Conservation (phyloP, 441 rosid genomes). For the Euphorbia corollata region DNA sequence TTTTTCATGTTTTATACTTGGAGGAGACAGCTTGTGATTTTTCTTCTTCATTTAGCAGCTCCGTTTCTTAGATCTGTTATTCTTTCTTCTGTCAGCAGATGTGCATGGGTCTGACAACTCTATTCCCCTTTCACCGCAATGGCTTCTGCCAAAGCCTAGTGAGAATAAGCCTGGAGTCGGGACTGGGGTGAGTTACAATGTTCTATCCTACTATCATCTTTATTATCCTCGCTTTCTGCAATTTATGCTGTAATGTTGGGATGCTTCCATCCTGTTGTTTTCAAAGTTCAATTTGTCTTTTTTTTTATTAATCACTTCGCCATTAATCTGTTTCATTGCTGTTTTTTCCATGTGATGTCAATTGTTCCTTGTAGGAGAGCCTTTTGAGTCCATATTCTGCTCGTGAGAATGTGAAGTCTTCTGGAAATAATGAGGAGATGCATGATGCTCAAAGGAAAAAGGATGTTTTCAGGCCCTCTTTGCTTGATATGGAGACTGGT, state of each 20-base stretch:
- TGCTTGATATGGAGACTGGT: conserved; percentile 70
- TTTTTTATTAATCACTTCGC: conserved; percentile 6
- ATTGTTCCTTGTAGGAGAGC: conserved; percentile 44
- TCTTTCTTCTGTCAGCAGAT: conserved; percentile 40
- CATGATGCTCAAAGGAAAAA: conserved; percentile 64
- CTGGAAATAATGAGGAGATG: conserved; percentile 58
- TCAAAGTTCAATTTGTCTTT: not conserved
- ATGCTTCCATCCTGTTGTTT: not conserved
- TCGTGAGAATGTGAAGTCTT: conserved; percentile 38
- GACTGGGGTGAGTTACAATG: conserved; percentile 53
- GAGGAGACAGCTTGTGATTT: no score
- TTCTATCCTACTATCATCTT: not conserved
- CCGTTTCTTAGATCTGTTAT: not conserved
- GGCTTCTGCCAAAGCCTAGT: conserved; percentile 93
- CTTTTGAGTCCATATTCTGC: conserved; percentile 31
- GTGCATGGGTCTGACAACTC: conserved; percentile 63
- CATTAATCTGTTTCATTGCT: conserved; percentile 1
- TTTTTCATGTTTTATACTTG: not conserved
- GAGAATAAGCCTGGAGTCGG: conserved; percentile 73
- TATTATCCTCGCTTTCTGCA: not conserved
- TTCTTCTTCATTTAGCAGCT: no score
- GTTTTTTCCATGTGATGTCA: not conserved
- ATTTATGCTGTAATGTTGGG: not conserved
- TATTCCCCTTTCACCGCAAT: conserved; percentile 95
- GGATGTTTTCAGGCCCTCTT: conserved; percentile 81